Percentiles rank a stretch among this genome's conserved stretches.
phyloP scores from a whole-genome alignment of 106 monocot species.

The Iris macrosiphon region DNA sequence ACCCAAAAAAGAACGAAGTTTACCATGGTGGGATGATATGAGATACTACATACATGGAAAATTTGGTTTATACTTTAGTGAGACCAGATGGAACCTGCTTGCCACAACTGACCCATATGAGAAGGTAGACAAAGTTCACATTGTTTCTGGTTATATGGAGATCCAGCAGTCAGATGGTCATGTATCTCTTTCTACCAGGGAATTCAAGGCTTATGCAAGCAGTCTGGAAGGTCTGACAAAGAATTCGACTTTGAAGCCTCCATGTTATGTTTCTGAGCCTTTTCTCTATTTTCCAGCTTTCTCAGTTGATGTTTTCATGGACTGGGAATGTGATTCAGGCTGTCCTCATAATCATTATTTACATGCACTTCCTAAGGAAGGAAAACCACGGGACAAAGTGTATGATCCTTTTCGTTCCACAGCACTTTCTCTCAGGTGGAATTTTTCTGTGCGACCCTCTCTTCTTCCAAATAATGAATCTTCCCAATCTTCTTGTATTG shows the following conservation, averaged over 20 bases:
- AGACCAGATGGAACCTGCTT: slow-evolving; percentile 72
- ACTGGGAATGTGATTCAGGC: slow-evolving; percentile 96
- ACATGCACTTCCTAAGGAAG: slow-evolving; percentile 84
- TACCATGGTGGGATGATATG: slow-evolving; percentile 99
- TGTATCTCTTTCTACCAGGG: slow-evolving; percentile 54
- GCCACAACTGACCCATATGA: slow-evolving; percentile 89
- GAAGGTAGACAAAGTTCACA: slow-evolving; percentile 59
- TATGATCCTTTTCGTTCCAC: slow-evolving; percentile 95
- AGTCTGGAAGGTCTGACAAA: slow-evolving; percentile 70
- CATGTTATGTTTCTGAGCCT: slow-evolving; percentile 29
- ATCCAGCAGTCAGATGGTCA: slow-evolving; percentile 85
- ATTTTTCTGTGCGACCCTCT: slow-evolving; percentile 64
- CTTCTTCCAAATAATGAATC: slow-evolving; percentile 13
- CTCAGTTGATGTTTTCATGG: slow-evolving; percentile 72
- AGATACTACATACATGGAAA: slow-evolving; percentile 96
- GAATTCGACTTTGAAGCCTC: slow-evolving; percentile 57
- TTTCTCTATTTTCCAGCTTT: slow-evolving; percentile 70
- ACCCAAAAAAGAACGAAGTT: slow-evolving; percentile 82
- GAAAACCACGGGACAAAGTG: slow-evolving; percentile 59
- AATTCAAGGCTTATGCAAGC: slow-evolving; percentile 64
- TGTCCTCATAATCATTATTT: slow-evolving; percentile 86
- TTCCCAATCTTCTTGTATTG: slow-evolving; percentile 3
- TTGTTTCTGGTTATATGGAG: slow-evolving; percentile 72
- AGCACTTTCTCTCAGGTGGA: slow-evolving; percentile 80
- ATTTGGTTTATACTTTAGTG: slow-evolving; percentile 47